A percentile compares a stretch with the other conserved stretches of the same genome.
Conservation (phyloP, 306 rosid genomes). For the Cucumis melo region DNA sequence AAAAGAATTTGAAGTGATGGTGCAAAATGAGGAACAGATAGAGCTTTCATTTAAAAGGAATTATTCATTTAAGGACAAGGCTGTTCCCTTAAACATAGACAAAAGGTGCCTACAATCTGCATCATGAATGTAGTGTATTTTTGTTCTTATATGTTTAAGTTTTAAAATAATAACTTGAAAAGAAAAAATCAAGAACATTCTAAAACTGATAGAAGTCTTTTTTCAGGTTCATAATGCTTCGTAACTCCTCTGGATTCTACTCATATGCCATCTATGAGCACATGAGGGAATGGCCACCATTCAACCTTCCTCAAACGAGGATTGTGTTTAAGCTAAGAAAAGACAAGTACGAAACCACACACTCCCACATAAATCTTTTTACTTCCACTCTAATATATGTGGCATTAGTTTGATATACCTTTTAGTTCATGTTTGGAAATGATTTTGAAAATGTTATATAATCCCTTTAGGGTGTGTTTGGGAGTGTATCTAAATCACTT, state of each 20-base stretch:
- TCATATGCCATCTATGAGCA: slow-evolving; percentile 82
- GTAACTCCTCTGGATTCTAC: slow-evolving; percentile 76
- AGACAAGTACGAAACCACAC: slow-evolving; percentile 43
- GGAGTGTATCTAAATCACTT: too few species aligned
- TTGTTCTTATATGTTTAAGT: neutral
- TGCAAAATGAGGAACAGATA: slow-evolving; percentile 70
- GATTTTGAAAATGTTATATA: too few species aligned
- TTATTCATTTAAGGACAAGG: slow-evolving; percentile 36
- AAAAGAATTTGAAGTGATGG: slow-evolving; percentile 37
- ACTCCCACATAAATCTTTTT: neutral
- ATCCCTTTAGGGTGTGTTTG: too few species aligned
- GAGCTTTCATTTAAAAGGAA: slow-evolving; percentile 74
- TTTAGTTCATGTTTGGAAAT: too few species aligned
- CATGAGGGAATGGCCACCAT: slow-evolving; percentile 66
- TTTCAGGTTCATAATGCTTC: slow-evolving; percentile 71
- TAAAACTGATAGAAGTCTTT: neutral
- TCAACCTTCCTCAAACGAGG: slow-evolving; percentile 72
- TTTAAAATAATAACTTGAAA: neutral
- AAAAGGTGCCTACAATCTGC: slow-evolving; percentile 44
- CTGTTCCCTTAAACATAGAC: slow-evolving; percentile 77
- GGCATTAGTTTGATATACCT: too few species aligned
- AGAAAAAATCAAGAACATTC: neutral
- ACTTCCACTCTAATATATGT: neutral
- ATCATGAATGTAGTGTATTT: slow-evolving; percentile 2
- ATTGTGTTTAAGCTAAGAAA: slow-evolving; percentile 88